Evolutionary conservation across 176 grass and related monocot genomes (phyloP), one percentile per base, ranked within the genome.

Genomic region (Paspalum vaginatum): DNA sequence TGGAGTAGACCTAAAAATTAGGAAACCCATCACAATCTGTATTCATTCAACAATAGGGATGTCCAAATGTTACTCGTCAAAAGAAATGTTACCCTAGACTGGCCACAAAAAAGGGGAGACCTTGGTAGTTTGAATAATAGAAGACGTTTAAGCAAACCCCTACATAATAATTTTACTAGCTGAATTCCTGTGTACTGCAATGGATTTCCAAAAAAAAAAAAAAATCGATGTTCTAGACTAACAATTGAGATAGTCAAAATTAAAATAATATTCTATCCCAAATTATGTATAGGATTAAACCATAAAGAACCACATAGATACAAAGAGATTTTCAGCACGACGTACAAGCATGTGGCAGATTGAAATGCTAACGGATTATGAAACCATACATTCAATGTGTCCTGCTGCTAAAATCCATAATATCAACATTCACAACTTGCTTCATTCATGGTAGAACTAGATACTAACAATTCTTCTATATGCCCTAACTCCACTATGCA

Each of bases 31-130:
- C 57, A 46, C 42, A 61, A 20, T 62, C 44, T 46, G 47, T 73
- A 56, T 63, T 78, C 5, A 69, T 38, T 68, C 25, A 45, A 76
- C 60, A 26, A 70, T 76, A 66, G 70, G 44, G 64, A 87, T 86
- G 40, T 46, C 65, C 15, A 9, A 70, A 63, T 48, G 16, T 62
- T 47, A 62, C 61, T 55, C 18, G 11, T 76, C 17, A 37, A 71
- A 87, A 56, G 38, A 46, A 41, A 77, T 62, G 53, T 69, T 76
- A 62, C 21, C 16, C 26, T 18, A 53, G n/a, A 76, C 17, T 68
- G 27, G 44, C 24, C 18, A 82, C 3, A 22, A 15, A 72, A 85
- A 71, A 53, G 47, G 16, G 16, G 14, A 20, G 77, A 77, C 5
- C 44, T 70, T 68, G 25, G 38, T 87, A 7, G 45, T 81, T 76